Evolutionary conservation across 192 early-diverging fungal genomes (phyloP), one percentile per base, ranked within the genome.

Genomic region (Gigaspora rosea): DNA sequence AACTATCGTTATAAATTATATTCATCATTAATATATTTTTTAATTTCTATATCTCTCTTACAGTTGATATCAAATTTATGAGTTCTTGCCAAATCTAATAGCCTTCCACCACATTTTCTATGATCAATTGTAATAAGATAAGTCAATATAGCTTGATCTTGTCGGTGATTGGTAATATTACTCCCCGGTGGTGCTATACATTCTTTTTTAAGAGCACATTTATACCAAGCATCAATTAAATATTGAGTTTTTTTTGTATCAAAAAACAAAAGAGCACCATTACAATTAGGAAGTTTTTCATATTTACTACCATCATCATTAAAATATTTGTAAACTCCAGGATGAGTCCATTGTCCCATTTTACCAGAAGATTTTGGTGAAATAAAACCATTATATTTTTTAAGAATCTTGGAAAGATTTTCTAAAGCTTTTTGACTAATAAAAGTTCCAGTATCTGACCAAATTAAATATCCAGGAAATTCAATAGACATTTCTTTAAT

Each of bases 151-250:
- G 87, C 84, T 62, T 88, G 87, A 47, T 88, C 87, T 78, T 88
- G 87, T 11, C 87, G 80, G 74, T 88, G 87, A 59, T 88, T 88
- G n/a, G 67, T 52, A 11, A 85, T 69, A 49, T 71, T 80, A 13
- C 85, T 86, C 2, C 87, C 87, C 52, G 54, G 54, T 18, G 87
- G 87, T 2, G 87, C 87, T 27, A 89, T 87, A 68, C 87, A 88
- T 1, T 68, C 66, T 62, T 86, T 83, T 52, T 64, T 71, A 2
- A 76, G 27, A 11, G 80, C 86, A 78, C 85, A 89, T 2, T 79
- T 67, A 49, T 81, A 85, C 85, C 85, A 88, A 13, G 82, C 80
- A 32, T 71, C 50, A 36, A 88, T 78, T 9, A 88, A 67, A 20
- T 81, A 65, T n/a, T 77, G 78, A 1, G 33, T 33, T 50, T 11